These are phyloP conservation scores for Avena eriantha DNA, from an alignment of 176 grass and related monocot genomes.

Conservation along the genomic window DNA sequence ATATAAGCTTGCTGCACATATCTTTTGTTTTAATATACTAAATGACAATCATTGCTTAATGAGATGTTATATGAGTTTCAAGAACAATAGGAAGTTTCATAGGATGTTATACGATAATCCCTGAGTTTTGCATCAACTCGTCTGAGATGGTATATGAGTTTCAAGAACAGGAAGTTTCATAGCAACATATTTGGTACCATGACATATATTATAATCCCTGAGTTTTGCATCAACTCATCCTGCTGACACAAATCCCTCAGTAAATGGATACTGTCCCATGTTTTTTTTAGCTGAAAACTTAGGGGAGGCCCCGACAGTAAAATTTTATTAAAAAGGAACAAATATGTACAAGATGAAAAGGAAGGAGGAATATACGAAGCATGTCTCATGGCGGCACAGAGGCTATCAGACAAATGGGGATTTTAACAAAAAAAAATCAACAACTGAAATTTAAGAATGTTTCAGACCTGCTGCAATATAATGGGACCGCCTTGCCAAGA, in stretches of 20 bases:
- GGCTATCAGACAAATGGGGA: background rate
- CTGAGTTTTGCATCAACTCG: background rate
- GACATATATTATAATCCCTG: background rate
- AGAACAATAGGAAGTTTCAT: slow-evolving; percentile 17
- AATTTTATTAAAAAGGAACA: no score
- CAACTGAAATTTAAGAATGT: slow-evolving; percentile 25
- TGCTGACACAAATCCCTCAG: background rate
- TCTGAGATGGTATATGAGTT: background rate
- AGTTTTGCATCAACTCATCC: background rate
- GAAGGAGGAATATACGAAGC: background rate
- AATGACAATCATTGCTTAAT: background rate
- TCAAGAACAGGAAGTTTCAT: slow-evolving; percentile 8
- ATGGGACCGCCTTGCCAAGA: slow-evolving; percentile 99
- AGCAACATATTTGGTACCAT: background rate
- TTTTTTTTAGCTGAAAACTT: no score
- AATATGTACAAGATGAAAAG: no score
- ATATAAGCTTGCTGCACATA: slow-evolving; percentile 9
- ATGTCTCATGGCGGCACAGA: background rate
- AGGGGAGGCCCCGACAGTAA: no score
- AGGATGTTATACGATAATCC: background rate
- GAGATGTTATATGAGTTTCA: background rate
- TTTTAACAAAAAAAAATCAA: background rate
- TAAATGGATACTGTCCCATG: background rate
- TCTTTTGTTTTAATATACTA: background rate
- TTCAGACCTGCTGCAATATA: slow-evolving; percentile 85